phyloP scores from a whole-genome alignment of 2,329 filamentous ascomycete genomes.

The Coniochaeta prunicola region DNA sequence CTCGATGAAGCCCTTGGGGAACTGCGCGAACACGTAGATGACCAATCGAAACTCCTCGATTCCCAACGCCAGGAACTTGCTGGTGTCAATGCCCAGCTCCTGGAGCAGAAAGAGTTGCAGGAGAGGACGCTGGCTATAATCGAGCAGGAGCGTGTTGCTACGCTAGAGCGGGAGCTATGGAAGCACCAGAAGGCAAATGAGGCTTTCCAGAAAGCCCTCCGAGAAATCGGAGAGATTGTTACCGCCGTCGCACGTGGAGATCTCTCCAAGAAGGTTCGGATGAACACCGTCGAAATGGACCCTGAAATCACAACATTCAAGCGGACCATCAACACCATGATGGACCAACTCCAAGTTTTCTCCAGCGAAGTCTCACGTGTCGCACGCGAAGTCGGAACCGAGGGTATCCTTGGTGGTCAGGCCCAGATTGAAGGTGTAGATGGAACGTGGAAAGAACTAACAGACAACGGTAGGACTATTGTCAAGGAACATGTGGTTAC shows the following conservation, averaged over 20 bases:
- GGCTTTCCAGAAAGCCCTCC: constrained; percentile 93
- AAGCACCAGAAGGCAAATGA: constrained; percentile 98
- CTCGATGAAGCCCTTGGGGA: constrained; percentile 70
- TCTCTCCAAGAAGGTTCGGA: constrained; percentile 91
- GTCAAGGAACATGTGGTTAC: not conserved
- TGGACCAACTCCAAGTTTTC: constrained; percentile 95
- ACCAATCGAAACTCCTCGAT: constrained; percentile 87
- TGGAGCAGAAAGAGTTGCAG: constrained; percentile 78
- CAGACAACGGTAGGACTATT: constrained; percentile 59
- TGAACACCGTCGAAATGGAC: constrained; percentile 95
- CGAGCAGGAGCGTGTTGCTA: constrained; percentile 80
- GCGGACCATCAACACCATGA: constrained; percentile 97
- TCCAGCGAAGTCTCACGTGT: constrained; percentile 93
- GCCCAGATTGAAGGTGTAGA: constrained; percentile 90
- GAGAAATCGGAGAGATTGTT: constrained; percentile 95
- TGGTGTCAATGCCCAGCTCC: constrained; percentile 76
- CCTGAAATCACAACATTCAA: constrained; percentile 98
- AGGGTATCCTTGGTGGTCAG: constrained; percentile 88
- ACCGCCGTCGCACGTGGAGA: constrained; percentile 94
- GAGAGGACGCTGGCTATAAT: constrained; percentile 75
- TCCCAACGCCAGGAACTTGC: constrained; percentile 80
- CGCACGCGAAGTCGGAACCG: constrained; percentile 91
- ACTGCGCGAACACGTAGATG: constrained; percentile 83
- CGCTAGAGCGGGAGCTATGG: constrained; percentile 85
- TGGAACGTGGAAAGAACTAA: constrained; percentile 96